phyloP scores from a whole-genome alignment of 495 filamentous ascomycete species.

The Aspergillus sclerotiicarbonarius region DNA sequence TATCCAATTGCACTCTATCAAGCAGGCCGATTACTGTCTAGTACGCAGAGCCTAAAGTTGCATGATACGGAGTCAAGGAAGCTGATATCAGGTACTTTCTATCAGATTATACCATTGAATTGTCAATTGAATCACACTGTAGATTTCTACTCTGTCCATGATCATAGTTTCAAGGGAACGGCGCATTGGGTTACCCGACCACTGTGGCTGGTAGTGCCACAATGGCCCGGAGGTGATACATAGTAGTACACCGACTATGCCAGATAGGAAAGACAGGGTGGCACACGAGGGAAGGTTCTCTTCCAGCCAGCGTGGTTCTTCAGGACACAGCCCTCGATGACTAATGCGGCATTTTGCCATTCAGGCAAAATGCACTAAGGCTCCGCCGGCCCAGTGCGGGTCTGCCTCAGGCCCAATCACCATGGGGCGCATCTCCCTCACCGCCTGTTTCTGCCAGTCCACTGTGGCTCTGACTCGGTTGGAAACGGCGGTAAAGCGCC shows the following conservation, averaged over 20 bases:
- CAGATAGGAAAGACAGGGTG: neutral
- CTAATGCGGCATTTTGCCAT: conserved; percentile 14
- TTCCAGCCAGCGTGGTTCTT: neutral
- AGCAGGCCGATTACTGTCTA: neutral
- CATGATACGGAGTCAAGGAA: too few relatives aligned
- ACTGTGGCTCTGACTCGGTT: conserved; percentile 1
- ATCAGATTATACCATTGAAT: neutral
- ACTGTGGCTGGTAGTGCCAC: conserved; percentile 2
- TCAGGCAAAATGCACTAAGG: neutral
- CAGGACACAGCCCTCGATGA: neutral
- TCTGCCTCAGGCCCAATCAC: conserved; percentile 6
- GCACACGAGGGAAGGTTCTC: neutral
- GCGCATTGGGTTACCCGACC: neutral
- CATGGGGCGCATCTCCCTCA: neutral
- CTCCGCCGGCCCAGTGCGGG: neutral
- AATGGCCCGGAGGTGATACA: neutral
- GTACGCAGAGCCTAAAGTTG: neutral
- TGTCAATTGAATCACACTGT: too few relatives aligned
- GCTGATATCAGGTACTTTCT: neutral
- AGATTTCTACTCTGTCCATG: too few relatives aligned
- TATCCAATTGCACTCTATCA: neutral
- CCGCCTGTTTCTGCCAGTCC: conserved; percentile 22
- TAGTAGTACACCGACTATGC: neutral
- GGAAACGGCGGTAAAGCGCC: neutral
- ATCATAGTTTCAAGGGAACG: too few relatives aligned